Base-by-base conservation (phyloP, 1,139 yeast species). In the Petasospora rhodanensis region DNA sequence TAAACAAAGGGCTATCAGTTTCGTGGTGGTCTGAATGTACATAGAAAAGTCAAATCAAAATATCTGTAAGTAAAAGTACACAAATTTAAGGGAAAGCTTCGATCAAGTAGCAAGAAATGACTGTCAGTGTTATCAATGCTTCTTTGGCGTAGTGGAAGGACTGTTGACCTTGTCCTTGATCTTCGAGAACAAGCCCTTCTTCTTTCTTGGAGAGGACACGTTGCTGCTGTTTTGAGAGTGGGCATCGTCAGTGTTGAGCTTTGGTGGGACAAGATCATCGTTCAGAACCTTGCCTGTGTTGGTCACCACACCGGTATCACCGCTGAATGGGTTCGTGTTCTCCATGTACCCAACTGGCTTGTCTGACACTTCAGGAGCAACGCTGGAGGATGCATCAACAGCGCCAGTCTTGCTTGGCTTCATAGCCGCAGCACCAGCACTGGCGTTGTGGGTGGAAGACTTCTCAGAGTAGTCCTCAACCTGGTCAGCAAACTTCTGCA, bases 1-100 rank as follows among this genome's bases (percentile, higher is more conserved):
- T 31, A 71, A 67, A 37, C 50, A 47, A 20, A 56, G 55, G 16
- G 50, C 64, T 3, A 53, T 63, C 19, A 62, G 50, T 22, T 41
- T 66, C 39, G 56, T 64, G 31, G 58, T 59, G 6, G 41, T 14
- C n/a, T 44, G 18, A 34, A 12, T 37, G 35, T 37, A 33, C 18
- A 34, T 37, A 37, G n/a, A 16, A n/a, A 15, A 5, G 12, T 16
- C n/a, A 9, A 6, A 24, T 15, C 14, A 15, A 22, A 6, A 21
- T n/a, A 21, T 12, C 7, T 22, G 16, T 22, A 22, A n/a, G n/a
- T n/a, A n/a, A n/a, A n/a, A n/a, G n/a, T n/a, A n/a, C n/a, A n/a
- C n/a, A n/a, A n/a, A n/a, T n/a, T n/a, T n/a, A n/a, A n/a, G n/a
- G n/a, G n/a, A n/a, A n/a, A n/a, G n/a, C n/a, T n/a, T n/a, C n/a